Evolutionary conservation across 805 yeast genomes (phyloP), one percentile per base, ranked within the genome.

Genomic region (Sporopachydermia quercuum): DNA sequence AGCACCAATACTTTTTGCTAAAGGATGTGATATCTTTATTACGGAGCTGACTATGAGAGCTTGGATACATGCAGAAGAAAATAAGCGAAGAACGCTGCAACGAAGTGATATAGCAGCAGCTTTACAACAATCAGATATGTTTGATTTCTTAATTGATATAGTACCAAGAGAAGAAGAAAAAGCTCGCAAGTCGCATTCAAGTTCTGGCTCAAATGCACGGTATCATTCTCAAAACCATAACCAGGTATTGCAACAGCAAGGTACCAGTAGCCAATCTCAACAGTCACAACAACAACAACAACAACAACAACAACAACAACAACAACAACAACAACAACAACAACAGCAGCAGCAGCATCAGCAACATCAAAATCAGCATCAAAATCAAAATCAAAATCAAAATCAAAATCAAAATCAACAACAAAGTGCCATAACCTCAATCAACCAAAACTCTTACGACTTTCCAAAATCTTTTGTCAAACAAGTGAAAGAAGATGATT

Each of bases 11-110:
- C 61, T 91, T 44, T 91, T 91, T 63, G 97, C 98, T 37, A 91
- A 91, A 58, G 97, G 97, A 1, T 91, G 98, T 60, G 99, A 91
- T 56, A 78, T 91, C 27, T 91, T 91, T 60, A 89, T 91, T 49
- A 87, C 98, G 1, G 99, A 91, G 57, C 65, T 91, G 41, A 87
- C 99, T 11, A 87, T 91, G 96, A 69, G 99, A 43, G 96, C 98
- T 4, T 91, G 98, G 98, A 85, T 91, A 45, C 96, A 87, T 51
- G 96, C 97, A 2, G 97, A 91, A 58, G 96, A 85, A 52, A 84
- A 84, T 62, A 91, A 91, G 55, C 71, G 99, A 48, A 64, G 99
- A 44, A 91, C 99, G 3, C 63, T 91, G 43, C 99, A 91, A 57
- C 82, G 86, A 52, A 76, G 85, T 1, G 99, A 91, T 54, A 86